Conservation (phyloP, 257 asterid species). For the Primulina eburnea region DNA sequence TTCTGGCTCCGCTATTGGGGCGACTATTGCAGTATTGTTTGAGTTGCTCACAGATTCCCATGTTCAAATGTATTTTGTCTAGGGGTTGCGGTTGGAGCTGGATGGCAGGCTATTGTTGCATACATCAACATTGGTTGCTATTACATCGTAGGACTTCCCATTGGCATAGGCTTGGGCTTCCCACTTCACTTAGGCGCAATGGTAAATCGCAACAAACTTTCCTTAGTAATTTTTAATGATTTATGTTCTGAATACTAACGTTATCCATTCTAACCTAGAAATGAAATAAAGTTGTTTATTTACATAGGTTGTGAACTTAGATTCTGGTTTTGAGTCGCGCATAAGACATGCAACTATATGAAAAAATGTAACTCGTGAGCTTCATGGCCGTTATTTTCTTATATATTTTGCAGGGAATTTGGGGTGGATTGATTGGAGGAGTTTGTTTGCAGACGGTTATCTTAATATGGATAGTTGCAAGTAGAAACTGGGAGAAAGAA, state of each 20-base stretch:
- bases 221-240: background rate
- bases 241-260: background rate
- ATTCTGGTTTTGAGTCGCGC: background rate
- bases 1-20: background rate
- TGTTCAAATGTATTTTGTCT: background rate
- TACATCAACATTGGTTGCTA: conserved; percentile 68
- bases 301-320: background rate
- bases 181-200: conserved; percentile 45
- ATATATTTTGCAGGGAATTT: conserved; percentile 60
- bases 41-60: background rate
- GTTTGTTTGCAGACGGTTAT: conserved; percentile 65
- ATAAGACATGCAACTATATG: background rate
- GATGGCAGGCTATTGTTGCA: conserved; percentile 84
- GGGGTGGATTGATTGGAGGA: conserved; percentile 93
- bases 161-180: conserved; percentile 67
- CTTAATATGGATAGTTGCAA: conserved; percentile 45
- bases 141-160: conserved; percentile 75
- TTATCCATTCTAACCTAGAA: conserved; percentile 1
- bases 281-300: background rate
- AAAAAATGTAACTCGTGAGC: too few relatives aligned
- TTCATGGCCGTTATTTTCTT: background rate
- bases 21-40: background rate
- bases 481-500: conserved; percentile 77
- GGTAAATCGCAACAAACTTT: conserved; percentile 28
- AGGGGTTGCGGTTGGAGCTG: conserved; percentile 98